These are phyloP conservation scores for Sanchytrium tribonematis DNA, from an alignment of 371 early-diverging fungal genomes.

Conservation along the genomic window DNA sequence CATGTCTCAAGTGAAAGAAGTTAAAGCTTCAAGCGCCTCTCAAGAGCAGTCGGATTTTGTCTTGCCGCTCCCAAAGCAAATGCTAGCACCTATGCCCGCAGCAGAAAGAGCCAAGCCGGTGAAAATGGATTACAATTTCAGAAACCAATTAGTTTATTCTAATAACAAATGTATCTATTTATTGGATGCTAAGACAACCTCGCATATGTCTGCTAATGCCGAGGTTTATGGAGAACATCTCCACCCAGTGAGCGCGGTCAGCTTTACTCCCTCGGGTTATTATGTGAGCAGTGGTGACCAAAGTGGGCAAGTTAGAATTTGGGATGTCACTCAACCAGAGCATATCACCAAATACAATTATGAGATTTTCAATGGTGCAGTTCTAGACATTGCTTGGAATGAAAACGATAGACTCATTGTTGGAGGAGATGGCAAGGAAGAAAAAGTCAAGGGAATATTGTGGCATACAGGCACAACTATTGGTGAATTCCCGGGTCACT, in stretches of 20 bases:
- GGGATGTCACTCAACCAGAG: conserved; percentile 61
- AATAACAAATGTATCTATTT: not conserved
- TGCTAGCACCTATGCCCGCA: not conserved
- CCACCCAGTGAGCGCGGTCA: conserved; percentile 16
- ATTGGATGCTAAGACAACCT: not conserved
- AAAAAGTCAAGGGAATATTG: conserved; percentile 37
- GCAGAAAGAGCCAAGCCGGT: not conserved
- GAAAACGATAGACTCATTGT: conserved; percentile 79
- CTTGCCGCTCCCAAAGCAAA: not conserved
- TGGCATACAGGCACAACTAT: conserved; percentile 67
- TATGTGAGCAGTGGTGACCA: conserved; percentile 80
- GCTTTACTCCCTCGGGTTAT: conserved; percentile 66
- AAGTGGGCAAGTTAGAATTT: conserved; percentile 60
- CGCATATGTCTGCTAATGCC: not conserved
- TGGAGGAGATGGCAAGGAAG: conserved; percentile 75
- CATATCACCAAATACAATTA: conserved; percentile 57
- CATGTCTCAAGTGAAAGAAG: not conserved
- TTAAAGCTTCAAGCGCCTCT: not conserved
- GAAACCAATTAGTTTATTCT: not conserved
- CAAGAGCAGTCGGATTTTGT: not conserved
- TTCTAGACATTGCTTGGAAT: conserved; percentile 78
- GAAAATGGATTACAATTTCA: not conserved
- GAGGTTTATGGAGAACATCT: not conserved
- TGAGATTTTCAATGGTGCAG: conserved; percentile 34
- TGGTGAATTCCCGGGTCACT: conserved; percentile 71